Conservation (phyloP, 352 stramenopile species). For the Discostella stelligera region DNA sequence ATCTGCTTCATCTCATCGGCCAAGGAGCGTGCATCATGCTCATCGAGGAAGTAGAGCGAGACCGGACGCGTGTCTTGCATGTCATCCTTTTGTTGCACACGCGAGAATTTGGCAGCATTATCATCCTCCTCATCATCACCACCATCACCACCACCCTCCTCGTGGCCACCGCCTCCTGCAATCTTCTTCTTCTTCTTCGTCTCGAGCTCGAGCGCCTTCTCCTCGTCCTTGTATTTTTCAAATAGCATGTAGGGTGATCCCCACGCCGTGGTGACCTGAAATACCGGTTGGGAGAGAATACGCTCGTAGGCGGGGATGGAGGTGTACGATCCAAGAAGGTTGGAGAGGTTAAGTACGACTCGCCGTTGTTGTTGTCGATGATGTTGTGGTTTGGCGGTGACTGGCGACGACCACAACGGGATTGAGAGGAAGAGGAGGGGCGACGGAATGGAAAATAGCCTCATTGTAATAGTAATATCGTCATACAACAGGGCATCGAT, state of each 20-base stretch:
- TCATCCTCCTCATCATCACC: conserved; percentile 7
- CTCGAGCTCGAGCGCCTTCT: conserved; percentile 35
- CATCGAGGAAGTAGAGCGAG: conserved; percentile 75
- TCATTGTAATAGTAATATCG: no score
- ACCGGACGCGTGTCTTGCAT: conserved; percentile 55
- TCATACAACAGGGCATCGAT: no score
- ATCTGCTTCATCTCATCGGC: conserved; percentile 76
- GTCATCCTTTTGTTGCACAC: conserved; percentile 45
- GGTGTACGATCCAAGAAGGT: conserved; percentile 29
- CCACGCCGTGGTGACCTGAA: conserved; percentile 77
- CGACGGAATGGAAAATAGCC: no score
- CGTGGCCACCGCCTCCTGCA: background rate
- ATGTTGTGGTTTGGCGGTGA: background rate
- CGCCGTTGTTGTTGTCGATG: background rate
- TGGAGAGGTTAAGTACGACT: conserved; percentile 33
- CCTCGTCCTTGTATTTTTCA: conserved; percentile 61
- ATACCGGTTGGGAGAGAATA: conserved; percentile 69
- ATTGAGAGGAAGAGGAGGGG: background rate
- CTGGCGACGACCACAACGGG: background rate
- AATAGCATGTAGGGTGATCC: conserved; percentile 79
- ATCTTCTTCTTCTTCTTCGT: background rate
- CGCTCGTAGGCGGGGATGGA: conserved; percentile 64
- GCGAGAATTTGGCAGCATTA: conserved; percentile 17
- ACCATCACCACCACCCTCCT: background rate
- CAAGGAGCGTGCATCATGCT: conserved; percentile 66